Base-by-base conservation (phyloP, 805 yeast species). In the Candida dajiaensis region DNA sequence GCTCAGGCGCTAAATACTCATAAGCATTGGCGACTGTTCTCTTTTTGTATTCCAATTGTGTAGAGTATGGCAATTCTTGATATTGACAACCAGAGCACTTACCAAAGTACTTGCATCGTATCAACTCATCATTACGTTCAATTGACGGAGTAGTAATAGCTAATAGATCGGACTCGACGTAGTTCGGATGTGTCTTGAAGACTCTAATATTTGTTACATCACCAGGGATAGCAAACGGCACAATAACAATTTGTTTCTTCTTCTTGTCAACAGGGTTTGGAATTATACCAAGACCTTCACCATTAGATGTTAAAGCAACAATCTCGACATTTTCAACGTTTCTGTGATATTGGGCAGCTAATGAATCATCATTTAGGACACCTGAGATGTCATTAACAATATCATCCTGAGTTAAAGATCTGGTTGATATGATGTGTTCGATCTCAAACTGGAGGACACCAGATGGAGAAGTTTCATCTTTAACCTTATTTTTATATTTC, bases 71-170 rank as follows among this genome's bases (percentile, higher is more conserved):
- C 29, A 89, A 68, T 63, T 80, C 80, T 63, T 94, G 98, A 62
- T 81, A 89, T 67, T 94, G 98, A 64, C 98, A 90, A 3, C 98
- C 98, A 1, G 96, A 87, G 64, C 97, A 90, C 52, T 80, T 79
- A 13, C 96, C 96, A 68, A 92, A 94, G 68, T 94, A 94, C 52
- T 78, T 74, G 68, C 96, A 89, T 53, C 76, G 76, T 47, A 84
- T 79, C 44, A 85, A 72, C 6, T 69, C 61, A 55, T 85, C 83
- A 50, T 87, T 72, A 41, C 78, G 67, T 40, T 54, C 61, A 4
- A 51, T 46, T 0, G 84, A 72, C 2, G 70, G 56, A 50, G 67
- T 46, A 3, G 68, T 56, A 5, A 88, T 76, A 35, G 72, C 65
- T 19, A 87, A 60, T 43, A 90, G 66, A 61, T 92, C 97, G 11